These are phyloP conservation scores for Saturnispora sekii DNA, from an alignment of 805 yeast species.

Conservation along the genomic window DNA sequence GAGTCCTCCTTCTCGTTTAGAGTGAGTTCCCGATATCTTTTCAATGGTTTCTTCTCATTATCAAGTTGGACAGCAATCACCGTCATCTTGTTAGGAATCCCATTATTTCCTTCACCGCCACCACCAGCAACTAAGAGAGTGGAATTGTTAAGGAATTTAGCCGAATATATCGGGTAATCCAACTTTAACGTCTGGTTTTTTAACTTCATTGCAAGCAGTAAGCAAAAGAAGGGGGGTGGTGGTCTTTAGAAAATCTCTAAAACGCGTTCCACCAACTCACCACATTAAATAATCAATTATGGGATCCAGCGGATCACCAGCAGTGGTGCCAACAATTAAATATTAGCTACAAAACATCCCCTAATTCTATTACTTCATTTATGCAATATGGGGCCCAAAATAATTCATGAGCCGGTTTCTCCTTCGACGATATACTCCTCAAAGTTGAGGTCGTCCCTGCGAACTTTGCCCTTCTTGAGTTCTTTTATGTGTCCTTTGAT, in stretches of 20 bases:
- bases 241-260: no score
- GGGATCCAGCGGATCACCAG: no score
- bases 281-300: no score
- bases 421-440: conserved; percentile 24
- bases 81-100: conserved; percentile 75
- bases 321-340: no score
- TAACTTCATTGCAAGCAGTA: conserved; percentile 10
- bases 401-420: conserved; percentile 1
- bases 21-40: conserved; percentile 50
- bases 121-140: conserved; percentile 79
- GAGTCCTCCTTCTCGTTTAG: conserved; percentile 59
- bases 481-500: conserved; percentile 2
- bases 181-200: conserved; percentile 19
- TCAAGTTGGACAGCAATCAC: conserved; percentile 50
- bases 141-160: conserved; percentile 53
- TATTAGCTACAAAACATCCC: no score
- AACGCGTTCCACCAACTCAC: no score
- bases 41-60: conserved; percentile 37
- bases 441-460: conserved; percentile 10
- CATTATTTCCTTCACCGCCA: conserved; percentile 90
- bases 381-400: no score
- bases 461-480: not conserved
- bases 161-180: conserved; percentile 78
- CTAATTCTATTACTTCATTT: no score
- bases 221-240: no score